Conservation (phyloP, 805 yeast species). For the Candida gorgasii region DNA sequence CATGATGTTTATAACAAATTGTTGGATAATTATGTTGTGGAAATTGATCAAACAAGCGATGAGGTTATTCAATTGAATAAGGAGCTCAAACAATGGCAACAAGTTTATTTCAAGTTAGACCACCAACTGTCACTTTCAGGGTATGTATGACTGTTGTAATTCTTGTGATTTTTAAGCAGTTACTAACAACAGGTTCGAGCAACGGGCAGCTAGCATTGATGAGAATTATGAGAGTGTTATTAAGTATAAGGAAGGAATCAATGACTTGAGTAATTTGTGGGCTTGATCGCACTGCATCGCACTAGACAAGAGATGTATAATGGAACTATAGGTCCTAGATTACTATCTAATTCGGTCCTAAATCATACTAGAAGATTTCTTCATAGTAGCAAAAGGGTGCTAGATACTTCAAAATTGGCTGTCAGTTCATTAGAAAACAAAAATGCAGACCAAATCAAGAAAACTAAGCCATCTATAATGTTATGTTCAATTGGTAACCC, state of each 20-base stretch:
- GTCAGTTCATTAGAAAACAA: no score
- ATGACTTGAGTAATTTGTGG: slow-evolving; percentile 1
- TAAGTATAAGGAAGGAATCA: not conserved
- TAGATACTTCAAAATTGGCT: no score
- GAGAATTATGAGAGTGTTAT: not conserved
- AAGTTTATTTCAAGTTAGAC: slow-evolving; percentile 8
- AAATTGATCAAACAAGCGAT: slow-evolving; percentile 17
- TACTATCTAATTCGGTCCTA: no score
- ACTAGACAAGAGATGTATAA: not conserved
- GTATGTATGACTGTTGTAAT: slow-evolving; percentile 12
- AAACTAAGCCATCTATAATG: slow-evolving; percentile 14
- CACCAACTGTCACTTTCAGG: slow-evolving; percentile 7
- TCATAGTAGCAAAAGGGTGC: no score
- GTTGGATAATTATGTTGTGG: slow-evolving; percentile 20
- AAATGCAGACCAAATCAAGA: no score
- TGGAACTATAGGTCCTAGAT: no score
- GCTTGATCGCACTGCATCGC: not conserved
- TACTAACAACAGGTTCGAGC: slow-evolving; percentile 1
- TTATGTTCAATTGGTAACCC: slow-evolving; percentile 77
- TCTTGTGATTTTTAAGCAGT: no score
- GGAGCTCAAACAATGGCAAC: slow-evolving; percentile 12
- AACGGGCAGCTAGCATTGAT: not conserved
- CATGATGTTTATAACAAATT: slow-evolving; percentile 20
- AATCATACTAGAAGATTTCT: no score
- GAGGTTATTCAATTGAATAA: slow-evolving; percentile 6